Percentiles rank a stretch among this genome's conserved stretches.
These are phyloP conservation scores for Fusarium pilosicola DNA, from an alignment of 2,329 filamentous ascomycete genomes.

Conservation along the genomic window DNA sequence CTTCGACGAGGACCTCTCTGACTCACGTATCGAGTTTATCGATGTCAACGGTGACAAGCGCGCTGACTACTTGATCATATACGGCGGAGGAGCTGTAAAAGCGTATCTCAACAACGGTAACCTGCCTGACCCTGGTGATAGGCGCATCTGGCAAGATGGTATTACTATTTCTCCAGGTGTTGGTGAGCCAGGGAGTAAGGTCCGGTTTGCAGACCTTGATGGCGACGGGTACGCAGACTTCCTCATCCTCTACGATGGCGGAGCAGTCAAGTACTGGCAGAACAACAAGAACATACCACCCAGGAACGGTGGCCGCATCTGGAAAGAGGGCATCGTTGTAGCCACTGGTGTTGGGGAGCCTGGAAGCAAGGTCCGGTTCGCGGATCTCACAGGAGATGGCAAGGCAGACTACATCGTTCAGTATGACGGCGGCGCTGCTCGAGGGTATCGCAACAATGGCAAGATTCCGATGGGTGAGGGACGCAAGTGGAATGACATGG, in stretches of 20 bases:
- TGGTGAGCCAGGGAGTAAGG: constrained; percentile 4
- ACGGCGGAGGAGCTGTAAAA: constrained; percentile 31
- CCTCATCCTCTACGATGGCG: constrained; percentile 10
- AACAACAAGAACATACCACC: constrained; percentile 21
- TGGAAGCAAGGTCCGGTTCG: constrained; percentile 14
- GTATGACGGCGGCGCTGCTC: constrained; percentile 17
- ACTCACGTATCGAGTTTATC: constrained; percentile 7
- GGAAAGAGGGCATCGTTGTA: constrained; percentile 12
- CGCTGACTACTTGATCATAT: constrained; percentile 32
- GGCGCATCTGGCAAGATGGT: constrained; percentile 3
- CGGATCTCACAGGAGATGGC: constrained; percentile 16
- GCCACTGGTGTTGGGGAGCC: constrained; percentile 13
- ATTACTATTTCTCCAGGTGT: constrained; percentile 14
- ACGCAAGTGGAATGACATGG: constrained; percentile 20
- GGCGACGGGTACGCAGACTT: constrained; percentile 20
- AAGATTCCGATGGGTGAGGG: not conserved
- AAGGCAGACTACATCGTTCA: constrained; percentile 23
- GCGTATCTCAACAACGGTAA: constrained; percentile 20
- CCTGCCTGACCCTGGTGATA: not conserved
- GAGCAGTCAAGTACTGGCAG: constrained; percentile 17
- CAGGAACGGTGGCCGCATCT: constrained; percentile 9
- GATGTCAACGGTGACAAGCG: constrained; percentile 25
- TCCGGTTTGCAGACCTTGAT: constrained; percentile 29
- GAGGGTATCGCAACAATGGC: constrained; percentile 7
- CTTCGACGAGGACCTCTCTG: not conserved